Conservation (phyloP, 345 rosid genomes). For the Syzygium oleosum region DNA sequence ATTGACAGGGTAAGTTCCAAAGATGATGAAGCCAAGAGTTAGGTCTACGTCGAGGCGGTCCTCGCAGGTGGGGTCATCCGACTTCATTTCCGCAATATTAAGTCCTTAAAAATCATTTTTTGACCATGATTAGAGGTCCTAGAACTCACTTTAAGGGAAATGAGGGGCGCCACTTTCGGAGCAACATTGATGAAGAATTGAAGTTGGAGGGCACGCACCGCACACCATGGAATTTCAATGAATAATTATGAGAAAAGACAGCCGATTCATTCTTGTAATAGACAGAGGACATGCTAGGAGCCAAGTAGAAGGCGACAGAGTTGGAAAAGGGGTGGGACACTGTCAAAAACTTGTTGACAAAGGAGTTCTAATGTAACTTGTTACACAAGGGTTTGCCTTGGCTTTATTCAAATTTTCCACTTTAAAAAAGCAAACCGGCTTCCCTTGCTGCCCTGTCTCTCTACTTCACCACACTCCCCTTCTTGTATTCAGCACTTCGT, state of each 20-base stretch:
- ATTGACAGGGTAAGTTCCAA: too few species aligned
- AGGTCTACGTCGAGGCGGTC: too few species aligned
- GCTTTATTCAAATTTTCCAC: not conserved
- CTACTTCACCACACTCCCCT: not conserved
- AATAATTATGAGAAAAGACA: too few species aligned
- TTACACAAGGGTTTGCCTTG: not conserved
- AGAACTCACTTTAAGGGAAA: too few species aligned
- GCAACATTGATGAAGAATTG: too few species aligned
- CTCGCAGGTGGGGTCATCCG: too few species aligned
- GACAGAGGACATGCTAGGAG: not conserved
- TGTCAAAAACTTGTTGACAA: not conserved
- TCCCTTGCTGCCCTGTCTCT: not conserved
- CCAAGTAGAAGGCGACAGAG: not conserved
- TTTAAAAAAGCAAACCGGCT: not conserved
- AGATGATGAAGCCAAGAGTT: too few species aligned
- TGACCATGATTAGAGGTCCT: too few species aligned
- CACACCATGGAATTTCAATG: too few species aligned
- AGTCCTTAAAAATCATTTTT: not conserved
- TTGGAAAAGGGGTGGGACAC: not conserved
- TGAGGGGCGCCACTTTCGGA: too few species aligned
- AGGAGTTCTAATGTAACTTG: not conserved
- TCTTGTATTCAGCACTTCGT: not conserved
- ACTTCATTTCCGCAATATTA: too few species aligned
- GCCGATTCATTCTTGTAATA: not conserved
- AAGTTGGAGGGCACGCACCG: too few species aligned